These are phyloP conservation scores for Nitzschia sp. DNA, from an alignment of 108 stramenopile species.

Conservation along the genomic window DNA sequence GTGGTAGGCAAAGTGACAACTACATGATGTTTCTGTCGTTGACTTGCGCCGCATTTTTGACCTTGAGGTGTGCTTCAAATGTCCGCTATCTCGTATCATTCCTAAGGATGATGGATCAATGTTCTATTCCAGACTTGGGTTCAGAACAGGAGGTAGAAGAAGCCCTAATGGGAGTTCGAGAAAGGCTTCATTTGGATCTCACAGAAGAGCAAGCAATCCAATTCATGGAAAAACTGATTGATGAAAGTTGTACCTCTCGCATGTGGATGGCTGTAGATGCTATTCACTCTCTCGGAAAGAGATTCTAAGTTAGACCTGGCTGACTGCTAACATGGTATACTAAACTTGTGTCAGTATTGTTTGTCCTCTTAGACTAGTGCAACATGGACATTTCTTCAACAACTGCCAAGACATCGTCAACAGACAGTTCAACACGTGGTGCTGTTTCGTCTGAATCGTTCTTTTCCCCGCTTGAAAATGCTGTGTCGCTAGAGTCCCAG, in stretches of 20 bases:
- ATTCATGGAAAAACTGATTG: conserved; percentile 79
- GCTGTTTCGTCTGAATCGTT: conserved; percentile 24
- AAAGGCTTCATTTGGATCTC: conserved; percentile 70
- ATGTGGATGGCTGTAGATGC: conserved; percentile 90
- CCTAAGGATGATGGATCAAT: conserved; percentile 57
- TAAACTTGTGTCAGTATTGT: neutral
- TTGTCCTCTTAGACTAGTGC: conserved; percentile 41
- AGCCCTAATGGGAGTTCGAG: conserved; percentile 61
- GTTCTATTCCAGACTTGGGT: conserved; percentile 51
- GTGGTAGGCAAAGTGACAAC: conserved; percentile 81
- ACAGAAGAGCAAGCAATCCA: conserved; percentile 69
- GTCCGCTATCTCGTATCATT: conserved; percentile 71
- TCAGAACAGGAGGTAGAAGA: conserved; percentile 61
- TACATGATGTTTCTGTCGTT: conserved; percentile 77
- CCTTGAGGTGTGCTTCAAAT: conserved; percentile 71
- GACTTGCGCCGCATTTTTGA: conserved; percentile 78
- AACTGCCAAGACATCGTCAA: conserved; percentile 77
- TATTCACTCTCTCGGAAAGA: conserved; percentile 75
- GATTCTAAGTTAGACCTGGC: conserved; percentile 36
- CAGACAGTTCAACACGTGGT: conserved; percentile 33
- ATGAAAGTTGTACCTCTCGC: conserved; percentile 66
- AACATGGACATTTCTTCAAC: conserved; percentile 86
- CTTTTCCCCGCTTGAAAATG: conserved; percentile 25
- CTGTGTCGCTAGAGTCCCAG: conserved; percentile 63
- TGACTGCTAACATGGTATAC: neutral